Evolutionary conservation across 2,329 filamentous ascomycete genomes (phyloP).

Genomic region (Aspergillus fijiensis): DNA sequence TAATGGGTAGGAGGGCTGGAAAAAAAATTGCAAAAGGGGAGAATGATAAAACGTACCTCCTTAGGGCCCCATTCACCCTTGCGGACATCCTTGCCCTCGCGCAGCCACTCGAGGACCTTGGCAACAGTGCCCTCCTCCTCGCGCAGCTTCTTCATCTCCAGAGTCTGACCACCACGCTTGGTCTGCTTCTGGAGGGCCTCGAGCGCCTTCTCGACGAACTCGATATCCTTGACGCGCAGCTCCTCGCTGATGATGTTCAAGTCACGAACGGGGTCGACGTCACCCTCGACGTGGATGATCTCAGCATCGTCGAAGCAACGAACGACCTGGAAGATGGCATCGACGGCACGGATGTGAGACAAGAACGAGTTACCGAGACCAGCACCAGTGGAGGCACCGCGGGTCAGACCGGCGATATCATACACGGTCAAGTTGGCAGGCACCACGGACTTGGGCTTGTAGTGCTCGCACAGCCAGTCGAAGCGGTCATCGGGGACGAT

Average conservation of each 20-base stretch:
- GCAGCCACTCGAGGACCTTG: conserved; percentile 79
- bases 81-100: conserved; percentile 88
- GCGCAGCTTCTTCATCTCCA: conserved; percentile 97
- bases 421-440: conserved; percentile 97
- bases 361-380: conserved; percentile 97
- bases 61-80: conserved; percentile 88
- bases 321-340: conserved; percentile 97
- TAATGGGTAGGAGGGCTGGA: conserved; percentile 31
- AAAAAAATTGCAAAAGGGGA: conserved; percentile 17
- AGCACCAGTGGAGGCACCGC: conserved; percentile 93
- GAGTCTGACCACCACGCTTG: conserved; percentile 83
- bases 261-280: conserved; percentile 92
- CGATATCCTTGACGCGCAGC: conserved; percentile 95
- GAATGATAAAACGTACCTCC: conserved; percentile 66
- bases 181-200: conserved; percentile 94
- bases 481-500: conserved; percentile 94
- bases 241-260: conserved; percentile 96
- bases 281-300: conserved; percentile 99
- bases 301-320: conserved; percentile 98
- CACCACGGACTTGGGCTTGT: conserved; percentile 96
- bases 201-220: conserved; percentile 94
- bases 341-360: conserved; percentile 96
- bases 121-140: conserved; percentile 92
- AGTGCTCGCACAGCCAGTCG: conserved; percentile 93
- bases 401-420: conserved; percentile 95